Base-by-base conservation (phyloP, 257 asterid species). In the Penstemon eatonii region DNA sequence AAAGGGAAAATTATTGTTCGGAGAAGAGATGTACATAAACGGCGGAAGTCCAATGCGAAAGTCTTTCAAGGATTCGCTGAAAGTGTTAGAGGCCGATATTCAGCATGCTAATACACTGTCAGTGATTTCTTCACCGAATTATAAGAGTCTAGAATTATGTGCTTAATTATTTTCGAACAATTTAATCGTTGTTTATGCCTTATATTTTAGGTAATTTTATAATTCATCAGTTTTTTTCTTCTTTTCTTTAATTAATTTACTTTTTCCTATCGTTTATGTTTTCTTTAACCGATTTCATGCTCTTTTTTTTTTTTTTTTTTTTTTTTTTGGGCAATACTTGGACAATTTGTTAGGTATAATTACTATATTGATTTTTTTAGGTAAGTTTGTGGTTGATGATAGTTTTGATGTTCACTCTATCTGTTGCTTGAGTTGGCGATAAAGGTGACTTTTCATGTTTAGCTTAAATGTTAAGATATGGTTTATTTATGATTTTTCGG, bases 81-180 rank as follows among this genome's bases (percentile, higher is more conserved):
- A 89, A 77, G 85, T 80, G 66, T 91, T 89, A 36, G 96, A 89
- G 81, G 96, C 96, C 59, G 96, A 89, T 84, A 83, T 89, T 84
- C 96, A 89, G 77, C 91, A 89, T 76, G 96, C 96, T 67, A 89
- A 89, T 73, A 89, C 96, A 67, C 79, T 89, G 96, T 89, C 18
- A 69, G 85, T 79, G 25, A 60, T 56, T 49, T 56, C 45, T 10
- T 38, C 12, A 5, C 15, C 40, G 15, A 33, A 49, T 25, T 25
- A 25, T 25, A 25, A 25, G 33, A 25, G 2, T 25, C 33, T 25
- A 25, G 33, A 25, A 25, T 25, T 25, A 25, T 25, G 33, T 25
- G 33, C 33, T 25, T 25, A 25, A 25, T 25, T 25, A 25, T 25
- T 49, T 49, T 5, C 15, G 4, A 6, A 46, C 12, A 12, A 3